Evolutionary conservation across 805 yeast species (phyloP), one percentile per base, ranked within the genome.

Genomic region (Kuraishia piskuri): DNA sequence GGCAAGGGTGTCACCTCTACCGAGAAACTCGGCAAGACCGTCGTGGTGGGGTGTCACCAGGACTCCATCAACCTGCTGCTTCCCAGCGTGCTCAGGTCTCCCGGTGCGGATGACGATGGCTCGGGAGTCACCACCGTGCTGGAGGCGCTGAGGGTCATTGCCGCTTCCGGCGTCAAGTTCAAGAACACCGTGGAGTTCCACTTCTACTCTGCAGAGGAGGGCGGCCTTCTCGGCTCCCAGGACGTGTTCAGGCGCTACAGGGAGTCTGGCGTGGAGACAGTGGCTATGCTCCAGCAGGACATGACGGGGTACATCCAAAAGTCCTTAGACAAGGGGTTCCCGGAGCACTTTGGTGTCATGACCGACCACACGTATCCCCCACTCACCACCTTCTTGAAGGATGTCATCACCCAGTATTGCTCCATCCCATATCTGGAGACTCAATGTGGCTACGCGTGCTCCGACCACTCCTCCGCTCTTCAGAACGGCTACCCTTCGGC

Each of bases 101-200:
- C 97, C 1, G 98, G 98, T 2, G 97, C 96, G 2, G 98, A 92
- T 65, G 98, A 92, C 64, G 88, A 91, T 67, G 96, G 96, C 2
- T 82, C 91, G 2, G 98, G 97, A 9, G 85, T 91, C 3, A 83
- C 86, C 3, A 85, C 96, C 2, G 78, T 80, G 31, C 67, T 90
- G 53, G 96, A 90, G 66, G 82, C 90, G 1, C 76, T 90, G 60
- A 76, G 94, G 58, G 68, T 87, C 17, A 69, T 89, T 24, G 67
- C 78, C 7, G 72, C 69, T 37, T 57, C 58, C 49, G 37, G 66
- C 8, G 24, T 57, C 23, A 44, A 17, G 37, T 49, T 53, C 14
- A 69, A 77, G 47, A 88, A 90, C 68, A 81, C 96, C 0, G 68
- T 92, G 20, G 96, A 92, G 66, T 91, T 92, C 72, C 98, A 92